phyloP scores from a whole-genome alignment of 2,329 filamentous ascomycete species.

The Botrytis medusae region DNA sequence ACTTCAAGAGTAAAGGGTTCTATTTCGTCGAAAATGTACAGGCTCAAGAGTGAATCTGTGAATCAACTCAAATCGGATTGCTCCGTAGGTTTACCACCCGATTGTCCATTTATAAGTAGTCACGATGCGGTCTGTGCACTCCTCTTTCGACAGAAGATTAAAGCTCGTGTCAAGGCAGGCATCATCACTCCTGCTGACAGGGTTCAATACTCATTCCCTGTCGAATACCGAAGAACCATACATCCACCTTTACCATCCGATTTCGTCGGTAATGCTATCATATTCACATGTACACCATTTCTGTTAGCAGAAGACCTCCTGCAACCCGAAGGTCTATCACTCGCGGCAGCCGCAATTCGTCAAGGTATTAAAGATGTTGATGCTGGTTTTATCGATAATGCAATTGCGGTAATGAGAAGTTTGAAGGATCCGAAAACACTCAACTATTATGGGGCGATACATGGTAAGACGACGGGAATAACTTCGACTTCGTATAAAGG shows the following conservation, averaged over 20 bases:
- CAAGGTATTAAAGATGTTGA: neutral
- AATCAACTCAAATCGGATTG: neutral
- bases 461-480: neutral
- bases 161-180: neutral
- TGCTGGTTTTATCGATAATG: neutral
- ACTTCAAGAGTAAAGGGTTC: neutral
- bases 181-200: neutral
- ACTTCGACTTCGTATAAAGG: neutral
- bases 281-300: neutral
- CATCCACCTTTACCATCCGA: neutral
- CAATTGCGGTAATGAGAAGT: neutral
- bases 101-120: neutral
- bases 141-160: neutral
- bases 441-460: neutral
- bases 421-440: neutral
- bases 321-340: neutral
- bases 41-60: neutral
- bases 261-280: neutral
- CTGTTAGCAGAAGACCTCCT: neutral
- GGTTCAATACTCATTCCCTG: neutral
- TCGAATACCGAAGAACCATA: neutral
- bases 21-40: neutral
- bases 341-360: neutral
- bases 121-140: neutral
- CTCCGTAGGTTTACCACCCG: neutral